These are phyloP conservation scores for Mycena amicta DNA, from an alignment of 768 basidiomycete species.

Conservation along the genomic window DNA sequence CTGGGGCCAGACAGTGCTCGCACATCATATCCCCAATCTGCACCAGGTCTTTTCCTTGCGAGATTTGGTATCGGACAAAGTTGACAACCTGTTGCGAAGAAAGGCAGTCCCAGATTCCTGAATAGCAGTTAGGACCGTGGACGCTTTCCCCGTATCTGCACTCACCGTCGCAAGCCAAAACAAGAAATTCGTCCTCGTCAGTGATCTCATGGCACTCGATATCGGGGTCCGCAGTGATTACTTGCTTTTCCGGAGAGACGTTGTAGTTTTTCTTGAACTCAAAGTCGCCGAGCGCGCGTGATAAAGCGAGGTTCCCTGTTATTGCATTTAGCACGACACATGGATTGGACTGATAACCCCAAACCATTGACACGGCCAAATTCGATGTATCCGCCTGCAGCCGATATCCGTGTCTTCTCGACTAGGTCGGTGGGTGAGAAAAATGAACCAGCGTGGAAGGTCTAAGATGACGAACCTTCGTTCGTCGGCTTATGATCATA, in stretches of 20 bases:
- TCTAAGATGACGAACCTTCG: slow-evolving; percentile 48
- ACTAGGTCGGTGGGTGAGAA: slow-evolving; percentile 41
- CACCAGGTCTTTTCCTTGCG: slow-evolving; percentile 74
- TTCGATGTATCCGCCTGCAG: slow-evolving; percentile 94
- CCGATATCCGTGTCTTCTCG: slow-evolving; percentile 84
- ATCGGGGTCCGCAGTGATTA: slow-evolving; percentile 95
- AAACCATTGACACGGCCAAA: slow-evolving; percentile 94
- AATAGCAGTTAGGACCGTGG: slow-evolving; percentile 12
- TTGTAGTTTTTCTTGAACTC: slow-evolving; percentile 95
- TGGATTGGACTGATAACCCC: slow-evolving; percentile 33
- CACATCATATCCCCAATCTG: slow-evolving; percentile 91
- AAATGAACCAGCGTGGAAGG: slow-evolving; percentile 8
- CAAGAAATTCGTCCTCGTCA: slow-evolving; percentile 92
- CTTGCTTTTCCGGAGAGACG: slow-evolving; percentile 83
- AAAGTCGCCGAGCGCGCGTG: slow-evolving; percentile 95
- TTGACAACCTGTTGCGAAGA: slow-evolving; percentile 92
- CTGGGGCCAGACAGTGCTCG: slow-evolving; percentile 91
- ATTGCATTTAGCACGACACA: slow-evolving; percentile 1
- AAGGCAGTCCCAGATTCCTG: slow-evolving; percentile 98
- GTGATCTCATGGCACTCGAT: slow-evolving; percentile 79
- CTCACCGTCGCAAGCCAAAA: slow-evolving; percentile 96
- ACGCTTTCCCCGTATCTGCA: slow-evolving; percentile 10
- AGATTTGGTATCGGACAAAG: slow-evolving; percentile 79
- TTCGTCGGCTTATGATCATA: slow-evolving; percentile 96
- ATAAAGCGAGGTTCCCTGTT: slow-evolving; percentile 91